phyloP scores from a whole-genome alignment of 495 filamentous ascomycete species.

The Trichoderma asperelloides region DNA sequence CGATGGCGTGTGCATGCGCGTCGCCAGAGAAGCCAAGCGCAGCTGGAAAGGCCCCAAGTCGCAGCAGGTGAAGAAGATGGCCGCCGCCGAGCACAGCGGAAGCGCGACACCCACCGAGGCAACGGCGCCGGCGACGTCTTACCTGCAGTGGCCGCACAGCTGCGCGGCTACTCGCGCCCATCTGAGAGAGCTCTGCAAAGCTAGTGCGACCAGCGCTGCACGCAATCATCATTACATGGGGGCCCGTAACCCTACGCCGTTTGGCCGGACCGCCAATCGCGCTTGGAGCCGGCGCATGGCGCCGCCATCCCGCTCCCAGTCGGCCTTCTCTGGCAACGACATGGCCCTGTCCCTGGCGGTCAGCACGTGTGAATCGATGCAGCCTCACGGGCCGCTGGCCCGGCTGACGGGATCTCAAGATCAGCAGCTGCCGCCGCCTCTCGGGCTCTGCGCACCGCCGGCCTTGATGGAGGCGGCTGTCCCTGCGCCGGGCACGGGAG shows the following conservation, averaged over 20 bases:
- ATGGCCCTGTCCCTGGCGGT: conserved; percentile 77
- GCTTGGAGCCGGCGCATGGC: conserved; percentile 34
- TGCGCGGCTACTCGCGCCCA: conserved; percentile 70
- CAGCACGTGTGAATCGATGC: conserved; percentile 73
- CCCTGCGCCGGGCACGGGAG: background rate
- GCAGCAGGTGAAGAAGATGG: conserved; percentile 16
- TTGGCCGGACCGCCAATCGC: conserved; percentile 45
- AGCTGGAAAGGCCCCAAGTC: conserved; percentile 65
- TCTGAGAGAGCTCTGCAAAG: conserved; percentile 74
- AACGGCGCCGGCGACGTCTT: conserved; percentile 21
- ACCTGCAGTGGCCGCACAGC: conserved; percentile 69
- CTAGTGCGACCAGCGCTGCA: conserved; percentile 58
- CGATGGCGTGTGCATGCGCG: conserved; percentile 78
- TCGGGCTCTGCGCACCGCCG: conserved; percentile 5
- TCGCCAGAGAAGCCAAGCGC: conserved; percentile 74
- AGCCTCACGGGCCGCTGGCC: conserved; percentile 60
- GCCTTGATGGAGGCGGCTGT: conserved; percentile 10
- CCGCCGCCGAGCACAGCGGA: conserved; percentile 41
- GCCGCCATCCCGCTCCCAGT: conserved; percentile 25
- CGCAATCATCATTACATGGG: conserved; percentile 64
- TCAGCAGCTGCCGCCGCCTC: conserved; percentile 12
- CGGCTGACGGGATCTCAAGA: conserved; percentile 36
- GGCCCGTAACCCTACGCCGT: conserved; percentile 60
- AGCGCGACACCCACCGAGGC: conserved; percentile 57
- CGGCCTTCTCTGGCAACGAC: conserved; percentile 57